Conservation (phyloP, 805 yeast genomes). For the Ogataea nonfermentans region DNA sequence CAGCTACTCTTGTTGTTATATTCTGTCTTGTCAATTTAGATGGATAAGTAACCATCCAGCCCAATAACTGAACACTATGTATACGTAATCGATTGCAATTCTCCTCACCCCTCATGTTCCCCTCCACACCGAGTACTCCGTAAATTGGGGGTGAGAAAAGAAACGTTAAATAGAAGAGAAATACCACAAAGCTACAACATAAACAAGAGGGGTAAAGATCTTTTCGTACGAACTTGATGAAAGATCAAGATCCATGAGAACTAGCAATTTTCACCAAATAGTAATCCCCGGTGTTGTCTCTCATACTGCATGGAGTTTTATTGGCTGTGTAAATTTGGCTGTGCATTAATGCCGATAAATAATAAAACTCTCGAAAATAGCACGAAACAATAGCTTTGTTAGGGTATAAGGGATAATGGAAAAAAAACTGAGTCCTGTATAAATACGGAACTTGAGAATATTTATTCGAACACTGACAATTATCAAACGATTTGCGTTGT, state of each 20-base stretch:
- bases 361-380: slow-evolving; percentile 4
- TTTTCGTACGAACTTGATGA: background rate
- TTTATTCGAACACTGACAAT: background rate
- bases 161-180: background rate
- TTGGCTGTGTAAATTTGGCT: slow-evolving; percentile 9
- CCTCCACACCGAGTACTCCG: slow-evolving; percentile 15
- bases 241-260: background rate
- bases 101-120: background rate
- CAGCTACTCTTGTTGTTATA: too few species aligned
- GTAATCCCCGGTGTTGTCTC: too few species aligned
- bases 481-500: background rate
- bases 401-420: slow-evolving; percentile 7
- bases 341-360: slow-evolving; percentile 18
- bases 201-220: slow-evolving; percentile 3
- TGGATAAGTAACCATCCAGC: too few species aligned
- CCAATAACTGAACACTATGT: too few species aligned
- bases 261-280: too few species aligned
- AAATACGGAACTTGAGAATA: background rate
- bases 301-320: too few species aligned
- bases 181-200: background rate
- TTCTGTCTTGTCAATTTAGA: too few species aligned
- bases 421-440: slow-evolving; percentile 3
- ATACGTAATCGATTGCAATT: too few species aligned
- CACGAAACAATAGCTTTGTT: slow-evolving; percentile 6
- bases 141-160: slow-evolving; percentile 3